A percentile compares a stretch with the other conserved stretches of the same genome.
These are phyloP conservation scores for Cladochytrium replicatum DNA, from an alignment of 192 early-diverging fungal species.

Conservation along the genomic window DNA sequence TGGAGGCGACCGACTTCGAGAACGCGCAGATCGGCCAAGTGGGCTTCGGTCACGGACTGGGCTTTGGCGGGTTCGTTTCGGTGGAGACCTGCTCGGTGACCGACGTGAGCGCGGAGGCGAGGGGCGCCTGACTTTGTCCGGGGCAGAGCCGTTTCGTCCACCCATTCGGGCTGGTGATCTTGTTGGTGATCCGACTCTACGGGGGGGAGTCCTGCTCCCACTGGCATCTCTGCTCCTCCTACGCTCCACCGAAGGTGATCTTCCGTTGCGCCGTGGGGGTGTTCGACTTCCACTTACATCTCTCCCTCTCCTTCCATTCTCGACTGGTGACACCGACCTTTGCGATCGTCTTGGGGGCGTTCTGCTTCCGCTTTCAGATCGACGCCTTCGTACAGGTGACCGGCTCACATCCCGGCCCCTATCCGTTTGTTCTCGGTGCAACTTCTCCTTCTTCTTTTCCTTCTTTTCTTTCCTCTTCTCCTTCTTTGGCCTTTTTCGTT, in stretches of 20 bases:
- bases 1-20: not conserved
- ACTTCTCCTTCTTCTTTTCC: conserved; percentile 28
- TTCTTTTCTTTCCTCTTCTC: conserved; percentile 39
- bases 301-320: conserved; percentile 5
- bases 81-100: no score
- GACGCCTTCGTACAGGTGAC: conserved; percentile 2
- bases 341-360: conserved; percentile 5
- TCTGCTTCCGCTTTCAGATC: conserved; percentile 1
- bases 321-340: conserved; percentile 9
- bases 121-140: not conserved
- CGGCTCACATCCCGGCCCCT: conserved; percentile 11
- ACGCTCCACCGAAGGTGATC: no score
- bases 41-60: not conserved
- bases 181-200: not conserved
- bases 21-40: no score
- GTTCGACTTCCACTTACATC: conserved; percentile 1
- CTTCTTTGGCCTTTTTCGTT: conserved; percentile 35
- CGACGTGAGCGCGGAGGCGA: no score
- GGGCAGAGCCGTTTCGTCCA: not conserved
- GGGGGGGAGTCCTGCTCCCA: conserved; percentile 7
- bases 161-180: not conserved
- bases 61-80: not conserved
- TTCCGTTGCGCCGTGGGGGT: no score
- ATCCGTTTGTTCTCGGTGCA: conserved; percentile 15
- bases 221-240: conserved; percentile 24